Base-by-base conservation (phyloP, 495 filamentous ascomycete species). In the Daldinia decipiens region DNA sequence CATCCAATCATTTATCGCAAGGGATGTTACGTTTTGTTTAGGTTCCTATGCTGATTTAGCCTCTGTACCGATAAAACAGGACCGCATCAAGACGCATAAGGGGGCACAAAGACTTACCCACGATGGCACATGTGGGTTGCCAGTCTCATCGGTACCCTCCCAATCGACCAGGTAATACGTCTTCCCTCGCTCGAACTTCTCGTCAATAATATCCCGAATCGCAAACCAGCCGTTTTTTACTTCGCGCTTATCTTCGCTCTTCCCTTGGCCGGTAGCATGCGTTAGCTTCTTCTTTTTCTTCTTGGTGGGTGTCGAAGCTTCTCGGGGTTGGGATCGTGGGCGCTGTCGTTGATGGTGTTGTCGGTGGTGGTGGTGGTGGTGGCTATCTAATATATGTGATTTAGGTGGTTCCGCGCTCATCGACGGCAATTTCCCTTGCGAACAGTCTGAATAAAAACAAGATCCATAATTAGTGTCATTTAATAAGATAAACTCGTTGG, bases 141-240 rank as follows among this genome's bases (percentile, higher is more conserved):
- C 80, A 19, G 76, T 78, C 13, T 57, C 47, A 56, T 82, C 79
- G 56, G 78, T 70, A 39, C 76, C 74, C 6, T 71, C 78, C 82
- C 81, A 83, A 58, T 83, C 81, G 32, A 83, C 72, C 55, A 71
- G 21, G 55, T 82, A 84, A 9, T 70, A 62, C 32, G 71, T 62
- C 53, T 73, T 74, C 11, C 79, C 75, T 17, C 58, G 62, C 27
- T 68, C 55, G 7, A n/a, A 6, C 62, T 78, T 80, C 77, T 84
- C 81, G 39, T 73, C 77, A 39, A 83, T 54, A 15, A 84, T 82
- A 68, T 66, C 76, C 4, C 74, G 70, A 12, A 82, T 71, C 1
- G 58, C 65, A 53, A 72, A 80, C 53, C 76, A 73, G 8, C 36
- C 62, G 11, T 65, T 43, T 21, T 34, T 55, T 3, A 51, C 15